Conservation (phyloP, 768 basidiomycete species). For the Suillus variegatus region DNA sequence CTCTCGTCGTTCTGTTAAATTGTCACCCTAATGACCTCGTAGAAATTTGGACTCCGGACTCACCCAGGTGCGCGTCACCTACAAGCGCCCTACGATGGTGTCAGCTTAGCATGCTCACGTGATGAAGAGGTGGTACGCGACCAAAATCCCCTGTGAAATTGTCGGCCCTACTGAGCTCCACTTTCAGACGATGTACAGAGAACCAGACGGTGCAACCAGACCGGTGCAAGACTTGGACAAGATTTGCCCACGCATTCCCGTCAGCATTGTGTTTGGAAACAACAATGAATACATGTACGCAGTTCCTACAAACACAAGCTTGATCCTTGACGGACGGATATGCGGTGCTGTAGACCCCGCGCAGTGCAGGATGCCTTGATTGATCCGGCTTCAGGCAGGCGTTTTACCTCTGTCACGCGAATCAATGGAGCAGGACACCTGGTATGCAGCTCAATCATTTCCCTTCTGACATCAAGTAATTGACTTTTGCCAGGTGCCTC, state of each 20-base stretch:
- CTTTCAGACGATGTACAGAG: conserved; percentile 62
- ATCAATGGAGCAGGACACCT: conserved; percentile 34
- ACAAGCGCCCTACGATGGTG: conserved; percentile 37
- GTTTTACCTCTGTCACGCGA: conserved; percentile 24
- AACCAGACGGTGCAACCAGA: conserved; percentile 52
- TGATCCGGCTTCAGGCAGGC: conserved; percentile 22
- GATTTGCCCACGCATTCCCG: conserved; percentile 41
- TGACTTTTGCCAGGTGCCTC: conserved; percentile 24
- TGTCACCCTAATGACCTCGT: neutral
- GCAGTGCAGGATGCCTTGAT: conserved; percentile 34
- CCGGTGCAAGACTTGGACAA: conserved; percentile 50
- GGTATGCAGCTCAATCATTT: conserved; percentile 19
- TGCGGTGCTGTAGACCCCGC: conserved; percentile 25
- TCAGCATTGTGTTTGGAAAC: conserved; percentile 56
- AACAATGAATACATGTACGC: conserved; percentile 56
- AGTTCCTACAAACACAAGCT: neutral
- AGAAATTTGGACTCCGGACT: conserved; percentile 50
- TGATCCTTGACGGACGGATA: neutral
- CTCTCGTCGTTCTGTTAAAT: neutral
- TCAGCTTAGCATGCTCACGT: conserved; percentile 58
- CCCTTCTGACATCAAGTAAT: neutral
- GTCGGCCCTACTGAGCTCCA: neutral
- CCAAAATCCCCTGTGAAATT: neutral
- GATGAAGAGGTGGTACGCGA: conserved; percentile 61
- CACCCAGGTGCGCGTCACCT: conserved; percentile 33